Conservation (phyloP, 208 protist genomes). For the Herpetomonas muscarum region DNA sequence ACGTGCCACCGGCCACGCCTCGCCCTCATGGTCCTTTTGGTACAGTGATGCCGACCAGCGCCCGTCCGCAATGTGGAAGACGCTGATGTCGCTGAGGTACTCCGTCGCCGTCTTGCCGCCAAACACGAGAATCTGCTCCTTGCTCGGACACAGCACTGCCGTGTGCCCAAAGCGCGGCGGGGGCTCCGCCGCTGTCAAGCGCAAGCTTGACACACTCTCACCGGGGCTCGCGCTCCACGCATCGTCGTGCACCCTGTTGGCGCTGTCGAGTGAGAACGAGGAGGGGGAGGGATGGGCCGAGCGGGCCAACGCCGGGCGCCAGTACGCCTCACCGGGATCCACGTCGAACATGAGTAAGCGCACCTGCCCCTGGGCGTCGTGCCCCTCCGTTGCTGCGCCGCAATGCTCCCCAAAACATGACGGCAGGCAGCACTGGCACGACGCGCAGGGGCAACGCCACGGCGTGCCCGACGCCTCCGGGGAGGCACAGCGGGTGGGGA, state of each 20-base stretch:
- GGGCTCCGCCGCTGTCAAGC: conserved; percentile 7
- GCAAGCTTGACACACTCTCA: not conserved
- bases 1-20: conserved; percentile 16
- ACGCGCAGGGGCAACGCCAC: not conserved
- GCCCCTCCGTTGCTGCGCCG: not conserved
- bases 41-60: conserved; percentile 17
- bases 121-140: conserved; percentile 43
- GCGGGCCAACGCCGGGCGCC: not conserved
- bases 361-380: not conserved
- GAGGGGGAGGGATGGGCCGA: not conserved
- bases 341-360: not conserved
- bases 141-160: conserved; percentile 35
- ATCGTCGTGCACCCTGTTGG: not conserved
- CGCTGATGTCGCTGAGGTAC: conserved; percentile 43
- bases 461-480: too few species aligned
- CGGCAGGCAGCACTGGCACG: not conserved
- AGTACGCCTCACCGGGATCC: not conserved
- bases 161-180: conserved; percentile 61
- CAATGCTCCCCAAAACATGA: not conserved
- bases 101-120: conserved; percentile 33
- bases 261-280: not conserved
- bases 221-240: not conserved
- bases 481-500: too few species aligned
- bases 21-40: not conserved
- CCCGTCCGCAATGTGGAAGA: conserved; percentile 23